Evolutionary conservation across 495 filamentous ascomycete species (phyloP), one percentile per base, ranked within the genome.

Genomic region (Talaromyces adpressus): DNA sequence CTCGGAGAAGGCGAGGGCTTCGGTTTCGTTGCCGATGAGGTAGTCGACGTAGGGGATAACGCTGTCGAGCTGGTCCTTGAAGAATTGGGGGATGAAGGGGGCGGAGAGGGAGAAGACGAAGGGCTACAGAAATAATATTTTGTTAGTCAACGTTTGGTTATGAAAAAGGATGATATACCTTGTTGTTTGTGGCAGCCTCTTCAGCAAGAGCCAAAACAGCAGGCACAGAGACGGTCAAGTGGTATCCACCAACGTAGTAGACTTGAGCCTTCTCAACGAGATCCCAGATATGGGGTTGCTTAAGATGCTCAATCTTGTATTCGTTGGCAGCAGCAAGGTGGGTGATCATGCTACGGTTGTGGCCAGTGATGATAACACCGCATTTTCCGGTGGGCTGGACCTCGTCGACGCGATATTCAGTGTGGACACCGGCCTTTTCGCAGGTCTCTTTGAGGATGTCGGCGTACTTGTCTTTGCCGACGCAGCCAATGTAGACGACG

Each of bases 71-170:
- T 86, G 91, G 20, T 97, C 92, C 83, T 97, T 98, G 86, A 97
- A 99, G 85, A 96, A 96, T 75, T 93, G 88, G 41, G 89, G 79
- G 67, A 99, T 95, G 85, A 98, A 99, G 30, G 95, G 94, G 22
- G 94, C 94, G 45, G 89, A 92, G 45, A 98, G 83, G 63, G 90
- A 92, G 63, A 98, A 85, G 70, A 92, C 85, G 78, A 98, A 96
- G 59, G 84, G 72, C 89, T 87, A 62, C 9, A 53, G 22, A 41
- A n/a, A 34, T 53, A 45, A 7, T 61, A 18, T 7, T 30, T 4
- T 30, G 29, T 30, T 30, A 30, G 29, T 30, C 27, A 3, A 4
- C 29, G 29, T 30, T 30, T 30, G 29, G 5, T 30, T 30, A 30
- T 30, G 29, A 7, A 30, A 30, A 30, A 30, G 29, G 11, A n/a